Evolutionary conservation across 305 asterid species (phyloP), one percentile per base, ranked within the genome.

Genomic region (Fraxinus velutina): DNA sequence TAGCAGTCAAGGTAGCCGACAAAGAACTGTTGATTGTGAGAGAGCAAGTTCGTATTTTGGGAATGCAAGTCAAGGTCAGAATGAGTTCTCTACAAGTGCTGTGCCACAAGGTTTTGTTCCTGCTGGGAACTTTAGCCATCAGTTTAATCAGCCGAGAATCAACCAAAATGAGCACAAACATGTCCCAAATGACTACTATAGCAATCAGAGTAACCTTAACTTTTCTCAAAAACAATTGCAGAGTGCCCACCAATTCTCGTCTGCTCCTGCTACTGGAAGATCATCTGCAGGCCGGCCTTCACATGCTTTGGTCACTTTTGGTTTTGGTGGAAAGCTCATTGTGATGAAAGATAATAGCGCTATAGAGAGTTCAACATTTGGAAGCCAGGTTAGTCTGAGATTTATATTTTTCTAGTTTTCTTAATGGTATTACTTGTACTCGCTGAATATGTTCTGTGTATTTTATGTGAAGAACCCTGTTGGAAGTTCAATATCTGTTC

Each of bases 301-400:
- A 37, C 97, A 94, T 87, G 99, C 98, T 81, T 86, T 96, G 88
- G 97, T 91, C 78, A 76, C 93, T 83, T 96, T 96, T 87, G 99
- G 98, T 77, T 96, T 96, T 86, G 99, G 99, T 66, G 99, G 99
- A 83, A 96, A 96, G 86, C 93, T 96, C 79, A 89, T 96, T 81
- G 91, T 94, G 84, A 87, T 91, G 90, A 94, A 90, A 90, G 87
- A 90, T 80, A 73, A 81, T 82, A 80, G 82, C 87, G 82, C 89
- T 73, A 19, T 80, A 78, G 93, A 84, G 75, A 89, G 82, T 83
- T 75, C 88, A 83, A 89, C 88, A 76, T 91, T 84, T 74, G 97
- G 91, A 80, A 90, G 86, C 84, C 98, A 96, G 99, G 99, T 94
- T 84, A 60, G 92, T 85, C 71, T 74, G 81, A 77, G 39, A 66